phyloP scores from a whole-genome alignment of 108 stramenopile genomes.

The Pseudonitzschia pungens region DNA sequence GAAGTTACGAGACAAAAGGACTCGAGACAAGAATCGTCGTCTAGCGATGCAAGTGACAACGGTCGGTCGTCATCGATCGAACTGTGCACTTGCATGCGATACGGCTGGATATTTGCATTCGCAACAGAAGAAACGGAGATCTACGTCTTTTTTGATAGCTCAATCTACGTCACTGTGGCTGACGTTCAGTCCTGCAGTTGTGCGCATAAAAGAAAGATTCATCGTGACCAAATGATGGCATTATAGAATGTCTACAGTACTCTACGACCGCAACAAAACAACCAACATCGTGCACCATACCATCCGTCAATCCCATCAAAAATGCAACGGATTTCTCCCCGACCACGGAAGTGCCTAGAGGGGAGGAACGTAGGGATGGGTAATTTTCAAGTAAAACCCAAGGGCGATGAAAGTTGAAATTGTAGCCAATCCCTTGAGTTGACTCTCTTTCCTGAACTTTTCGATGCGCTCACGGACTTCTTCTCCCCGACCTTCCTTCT shows the following conservation, averaged over 20 bases:
- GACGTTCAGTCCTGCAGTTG: constrained; percentile 66
- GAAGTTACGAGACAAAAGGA: constrained; percentile 36
- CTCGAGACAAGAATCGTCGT: background rate
- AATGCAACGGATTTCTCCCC: background rate
- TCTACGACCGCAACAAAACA: background rate
- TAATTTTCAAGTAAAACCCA: constrained; percentile 22
- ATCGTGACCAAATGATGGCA: background rate
- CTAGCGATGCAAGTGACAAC: background rate
- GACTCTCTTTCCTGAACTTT: constrained; percentile 24
- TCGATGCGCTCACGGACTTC: constrained; percentile 32
- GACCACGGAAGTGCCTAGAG: background rate
- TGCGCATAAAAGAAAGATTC: constrained; percentile 38
- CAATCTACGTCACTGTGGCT: constrained; percentile 60
- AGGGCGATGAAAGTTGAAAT: constrained; percentile 22
- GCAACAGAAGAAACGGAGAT: constrained; percentile 50
- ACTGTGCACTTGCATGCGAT: constrained; percentile 62
- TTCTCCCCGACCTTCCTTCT: constrained; percentile 40
- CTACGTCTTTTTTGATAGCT: constrained; percentile 66
- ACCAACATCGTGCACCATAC: background rate
- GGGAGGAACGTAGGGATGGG: constrained; percentile 25
- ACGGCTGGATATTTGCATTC: constrained; percentile 67
- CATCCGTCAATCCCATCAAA: background rate
- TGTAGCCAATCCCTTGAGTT: constrained; percentile 30
- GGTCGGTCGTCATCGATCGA: constrained; percentile 26
- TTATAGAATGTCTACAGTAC: too few species aligned